phyloP scores from a whole-genome alignment of 768 basidiomycete genomes.

The Leccinellum luteum region DNA sequence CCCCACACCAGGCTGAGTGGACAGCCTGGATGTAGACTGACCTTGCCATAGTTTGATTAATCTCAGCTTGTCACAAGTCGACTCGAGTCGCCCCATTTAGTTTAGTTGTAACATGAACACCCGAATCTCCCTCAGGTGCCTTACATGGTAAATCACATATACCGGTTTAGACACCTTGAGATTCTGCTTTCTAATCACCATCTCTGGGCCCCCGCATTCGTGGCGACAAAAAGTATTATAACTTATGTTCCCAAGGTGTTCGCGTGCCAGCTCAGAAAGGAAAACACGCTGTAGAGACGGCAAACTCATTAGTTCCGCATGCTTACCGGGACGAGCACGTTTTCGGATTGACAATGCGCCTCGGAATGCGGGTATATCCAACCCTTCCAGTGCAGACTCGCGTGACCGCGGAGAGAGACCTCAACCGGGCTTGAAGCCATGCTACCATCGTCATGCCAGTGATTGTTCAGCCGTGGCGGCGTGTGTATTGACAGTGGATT shows the following conservation, averaged over 20 bases:
- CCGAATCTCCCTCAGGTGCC: no score
- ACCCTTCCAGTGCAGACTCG: not conserved
- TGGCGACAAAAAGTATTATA: no score
- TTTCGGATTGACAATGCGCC: not conserved
- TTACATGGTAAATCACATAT: not conserved
- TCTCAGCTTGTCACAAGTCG: no score
- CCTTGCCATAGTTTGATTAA: no score
- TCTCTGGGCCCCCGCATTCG: not conserved
- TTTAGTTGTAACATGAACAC: no score
- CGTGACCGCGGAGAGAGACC: not conserved
- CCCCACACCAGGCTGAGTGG: no score
- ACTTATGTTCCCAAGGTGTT: not conserved
- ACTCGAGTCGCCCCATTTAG: no score
- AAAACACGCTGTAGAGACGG: not conserved
- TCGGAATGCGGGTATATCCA: not conserved
- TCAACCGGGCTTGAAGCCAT: not conserved
- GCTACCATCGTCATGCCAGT: not conserved
- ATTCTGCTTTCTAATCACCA: not conserved
- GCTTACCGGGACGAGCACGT: not conserved
- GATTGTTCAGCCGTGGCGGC: not conserved
- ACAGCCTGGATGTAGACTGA: no score
- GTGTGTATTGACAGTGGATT: not conserved
- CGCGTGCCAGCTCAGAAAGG: not conserved
- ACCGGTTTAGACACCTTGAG: not conserved
- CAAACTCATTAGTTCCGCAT: not conserved